Percentiles rank a stretch among this genome's conserved stretches.
Conservation (phyloP, 1,284 basidiomycete genomes). For the Golubevia pallescens region DNA sequence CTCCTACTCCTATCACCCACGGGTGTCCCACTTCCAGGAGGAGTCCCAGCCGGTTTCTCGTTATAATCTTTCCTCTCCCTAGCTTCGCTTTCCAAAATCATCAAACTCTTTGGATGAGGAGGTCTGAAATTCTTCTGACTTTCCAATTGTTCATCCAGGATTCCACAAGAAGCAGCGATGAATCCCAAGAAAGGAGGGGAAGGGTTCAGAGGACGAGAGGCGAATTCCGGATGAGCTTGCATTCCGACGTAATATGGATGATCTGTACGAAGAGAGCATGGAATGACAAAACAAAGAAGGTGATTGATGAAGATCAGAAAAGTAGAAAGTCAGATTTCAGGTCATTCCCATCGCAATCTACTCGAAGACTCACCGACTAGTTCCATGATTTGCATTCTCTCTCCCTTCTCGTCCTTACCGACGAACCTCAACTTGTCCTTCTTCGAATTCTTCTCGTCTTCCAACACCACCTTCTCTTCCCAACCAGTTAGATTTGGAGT, state of each 20-base stretch:
- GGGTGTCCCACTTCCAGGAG: too few species aligned
- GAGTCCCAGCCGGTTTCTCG: too few species aligned
- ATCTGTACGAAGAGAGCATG: slow-evolving; percentile 70
- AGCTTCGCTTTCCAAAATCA: slow-evolving; percentile 43
- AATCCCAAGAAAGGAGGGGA: slow-evolving; percentile 97
- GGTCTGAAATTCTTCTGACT: slow-evolving; percentile 70
- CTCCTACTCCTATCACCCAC: too few species aligned
- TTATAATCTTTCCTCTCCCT: not conserved
- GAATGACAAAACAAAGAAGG: too few species aligned
- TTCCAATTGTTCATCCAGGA: slow-evolving; percentile 78
- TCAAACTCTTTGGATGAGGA: slow-evolving; percentile 67
- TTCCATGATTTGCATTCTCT: slow-evolving; percentile 97
- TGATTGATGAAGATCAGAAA: too few species aligned
- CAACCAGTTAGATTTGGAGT: too few species aligned
- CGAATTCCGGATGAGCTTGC: slow-evolving; percentile 98
- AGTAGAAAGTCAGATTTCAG: not conserved
- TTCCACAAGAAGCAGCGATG: slow-evolving; percentile 82
- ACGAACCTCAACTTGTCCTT: slow-evolving; percentile 70
- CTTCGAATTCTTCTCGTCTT: not conserved
- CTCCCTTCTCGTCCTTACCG: slow-evolving; percentile 92
- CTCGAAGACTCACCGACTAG: slow-evolving; percentile 63
- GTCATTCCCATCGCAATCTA: not conserved
- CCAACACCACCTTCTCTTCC: too few species aligned
- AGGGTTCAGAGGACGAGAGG: slow-evolving; percentile 96
- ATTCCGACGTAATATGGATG: slow-evolving; percentile 95